Percentiles rank a stretch among this genome's conserved stretches.
Evolutionary conservation across 1,139 yeast species (phyloP).

Genomic region (Blastobotrys ciferrii): DNA sequence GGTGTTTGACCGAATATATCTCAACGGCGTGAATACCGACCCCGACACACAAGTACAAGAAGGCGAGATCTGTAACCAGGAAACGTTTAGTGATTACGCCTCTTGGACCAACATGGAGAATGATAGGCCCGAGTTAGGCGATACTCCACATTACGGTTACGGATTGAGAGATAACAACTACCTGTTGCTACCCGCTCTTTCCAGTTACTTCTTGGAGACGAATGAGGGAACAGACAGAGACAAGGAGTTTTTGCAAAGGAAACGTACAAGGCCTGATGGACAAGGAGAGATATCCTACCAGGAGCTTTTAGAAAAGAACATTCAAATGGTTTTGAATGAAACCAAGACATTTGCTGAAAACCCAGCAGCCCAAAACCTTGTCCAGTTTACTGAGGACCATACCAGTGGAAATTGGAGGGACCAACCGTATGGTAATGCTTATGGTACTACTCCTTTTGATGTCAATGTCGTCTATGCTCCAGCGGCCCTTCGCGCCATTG

Average conservation of each 20-base stretch:
- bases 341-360: slow-evolving; percentile 15
- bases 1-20: slow-evolving; percentile 17
- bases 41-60: slow-evolving; percentile 10
- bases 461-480: slow-evolving; percentile 18
- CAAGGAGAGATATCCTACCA: slow-evolving; percentile 10
- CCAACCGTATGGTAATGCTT: slow-evolving; percentile 16
- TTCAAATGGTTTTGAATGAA: slow-evolving; percentile 12
- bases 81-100: slow-evolving; percentile 19
- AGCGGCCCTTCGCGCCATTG: slow-evolving; percentile 18
- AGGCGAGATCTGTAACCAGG: slow-evolving; percentile 21
- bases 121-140: slow-evolving; percentile 7
- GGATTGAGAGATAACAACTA: slow-evolving; percentile 15
- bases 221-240: slow-evolving; percentile 14
- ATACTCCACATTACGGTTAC: slow-evolving; percentile 11
- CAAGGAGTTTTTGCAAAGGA: slow-evolving; percentile 8
- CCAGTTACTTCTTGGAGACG: slow-evolving; percentile 12
- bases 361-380: slow-evolving; percentile 15
- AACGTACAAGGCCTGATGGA: neutral
- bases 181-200: slow-evolving; percentile 13
- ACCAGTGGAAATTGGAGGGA: slow-evolving; percentile 21
- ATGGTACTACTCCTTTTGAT: slow-evolving; percentile 18
- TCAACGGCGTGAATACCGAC: slow-evolving; percentile 17
- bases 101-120: slow-evolving; percentile 14
- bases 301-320: slow-evolving; percentile 11
- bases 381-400: slow-evolving; percentile 12